Evolutionary conservation across 1,139 yeast genomes (phyloP).

Genomic region (Pneumocystis murina): DNA sequence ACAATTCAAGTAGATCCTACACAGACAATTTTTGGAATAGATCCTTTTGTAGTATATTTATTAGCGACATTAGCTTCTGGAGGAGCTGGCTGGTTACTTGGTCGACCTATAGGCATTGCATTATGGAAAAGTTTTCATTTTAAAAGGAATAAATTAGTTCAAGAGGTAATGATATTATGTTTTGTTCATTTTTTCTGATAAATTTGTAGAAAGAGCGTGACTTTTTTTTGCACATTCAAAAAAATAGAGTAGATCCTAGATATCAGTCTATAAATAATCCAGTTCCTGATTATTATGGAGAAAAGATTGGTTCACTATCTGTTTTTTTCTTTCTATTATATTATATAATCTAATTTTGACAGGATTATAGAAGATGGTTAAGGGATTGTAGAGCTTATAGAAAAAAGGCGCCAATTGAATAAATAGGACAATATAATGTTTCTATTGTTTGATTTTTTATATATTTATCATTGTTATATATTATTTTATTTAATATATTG

Average conservation of each 20-base stretch:
- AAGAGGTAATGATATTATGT: conserved; percentile 5
- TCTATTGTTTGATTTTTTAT: not conserved
- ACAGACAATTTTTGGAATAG: conserved; percentile 68
- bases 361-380: conserved; percentile 86
- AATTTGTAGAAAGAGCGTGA: conserved; percentile 42
- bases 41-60: conserved; percentile 63
- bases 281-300: conserved; percentile 95
- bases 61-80: conserved; percentile 57
- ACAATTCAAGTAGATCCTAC: conserved; percentile 65
- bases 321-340: not conserved
- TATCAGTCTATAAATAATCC: conserved; percentile 86
- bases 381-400: conserved; percentile 86
- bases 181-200: not conserved
- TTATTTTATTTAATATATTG: conserved; percentile 38
- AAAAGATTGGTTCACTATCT: conserved; percentile 56
- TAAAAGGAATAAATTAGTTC: conserved; percentile 28
- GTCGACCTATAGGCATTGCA: conserved; percentile 67
- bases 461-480: not conserved
- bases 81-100: conserved; percentile 62
- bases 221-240: conserved; percentile 57
- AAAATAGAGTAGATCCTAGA: conserved; percentile 84
- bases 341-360: conserved; percentile 24
- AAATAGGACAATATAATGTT: not conserved
- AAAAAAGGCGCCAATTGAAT: conserved; percentile 35
- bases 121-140: conserved; percentile 38